These are phyloP conservation scores for Mycena alexandri DNA, from an alignment of 768 basidiomycete species.

Conservation along the genomic window DNA sequence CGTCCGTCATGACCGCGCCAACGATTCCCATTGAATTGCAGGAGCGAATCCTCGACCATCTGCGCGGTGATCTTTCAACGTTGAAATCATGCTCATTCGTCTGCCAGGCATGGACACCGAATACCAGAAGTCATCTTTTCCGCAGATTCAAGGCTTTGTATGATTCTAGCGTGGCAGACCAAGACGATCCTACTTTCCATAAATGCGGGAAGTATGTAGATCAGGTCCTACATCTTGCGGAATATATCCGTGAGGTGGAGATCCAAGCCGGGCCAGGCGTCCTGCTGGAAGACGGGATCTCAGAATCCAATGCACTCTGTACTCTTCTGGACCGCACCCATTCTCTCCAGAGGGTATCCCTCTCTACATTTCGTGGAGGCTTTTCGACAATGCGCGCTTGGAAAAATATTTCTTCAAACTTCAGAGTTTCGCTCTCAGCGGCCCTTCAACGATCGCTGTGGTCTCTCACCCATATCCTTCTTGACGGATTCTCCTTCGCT, in stretches of 20 bases:
- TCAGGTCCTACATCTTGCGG: slow-evolving; percentile 13
- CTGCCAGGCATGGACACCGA: slow-evolving; percentile 22
- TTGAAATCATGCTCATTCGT: slow-evolving; percentile 25
- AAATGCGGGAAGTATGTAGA: slow-evolving; percentile 3
- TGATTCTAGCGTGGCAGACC: neutral
- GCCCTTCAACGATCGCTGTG: slow-evolving; percentile 7
- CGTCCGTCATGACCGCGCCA: neutral
- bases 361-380: slow-evolving; percentile 14
- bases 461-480: slow-evolving; percentile 22
- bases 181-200: neutral
- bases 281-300: neutral
- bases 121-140: slow-evolving; percentile 19
- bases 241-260: slow-evolving; percentile 24
- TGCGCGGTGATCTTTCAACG: slow-evolving; percentile 9
- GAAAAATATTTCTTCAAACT: neutral
- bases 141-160: slow-evolving; percentile 1
- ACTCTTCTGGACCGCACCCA: slow-evolving; percentile 15
- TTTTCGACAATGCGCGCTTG: neutral
- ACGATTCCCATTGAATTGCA: slow-evolving; percentile 23
- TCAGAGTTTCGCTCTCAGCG: slow-evolving; percentile 7
- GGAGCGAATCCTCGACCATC: slow-evolving; percentile 18
- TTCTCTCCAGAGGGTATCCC: slow-evolving; percentile 2
- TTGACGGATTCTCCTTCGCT: slow-evolving; percentile 15
- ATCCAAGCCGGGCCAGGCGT: slow-evolving; percentile 1
- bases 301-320: slow-evolving; percentile 16